Evolutionary conservation across 2,329 filamentous ascomycete genomes (phyloP), one percentile per base, ranked within the genome.

Genomic region (Colletotrichum nymphaeae): DNA sequence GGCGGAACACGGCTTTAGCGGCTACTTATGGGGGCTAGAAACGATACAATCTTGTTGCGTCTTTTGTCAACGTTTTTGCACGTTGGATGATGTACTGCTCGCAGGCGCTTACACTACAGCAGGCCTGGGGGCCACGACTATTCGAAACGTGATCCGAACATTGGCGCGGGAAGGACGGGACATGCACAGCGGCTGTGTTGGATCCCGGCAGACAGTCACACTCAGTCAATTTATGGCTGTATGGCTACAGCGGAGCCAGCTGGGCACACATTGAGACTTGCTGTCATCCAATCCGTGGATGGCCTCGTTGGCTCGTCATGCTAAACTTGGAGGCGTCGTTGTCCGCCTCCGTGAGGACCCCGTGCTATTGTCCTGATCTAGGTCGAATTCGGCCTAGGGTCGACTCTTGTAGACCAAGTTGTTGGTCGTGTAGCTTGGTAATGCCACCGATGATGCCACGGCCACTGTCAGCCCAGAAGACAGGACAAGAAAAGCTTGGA

Each of bases 71-170:
- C 11, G 11, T 12, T 35, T 35, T 35, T 12, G 32, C 11, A 12
- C 11, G 32, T 35, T 35, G 32, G 11, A 12, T 35, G 4, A 5
- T 4, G 16, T 12, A 26, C 1, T 26, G 37, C 37, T 16, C 57
- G 66, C 67, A 55, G 62, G 55, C 59, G 59, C 59, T 60, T 69
- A 46, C 11, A 56, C n/a, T 64, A 46, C 11, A 56, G 12, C 42
- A 30, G 42, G 42, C 32, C 32, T 35, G 32, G 32, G 32, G 32
- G 32, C 19, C 42, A 49, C 19, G 19, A 22, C 42, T 46, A 59
- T 59, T 35, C 66, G 59, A 73, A 73, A 73, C 70, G 9, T n/a
- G 53, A 60, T 69, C 66, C 46, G 66, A 60, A 65, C 70, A 30
- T 49, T 60, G 42, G 66, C 66, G 53, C 59, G 58, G 70, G 59